These are phyloP conservation scores for Coniophora puteana DNA, from an alignment of 1,284 basidiomycete species.

Conservation along the genomic window DNA sequence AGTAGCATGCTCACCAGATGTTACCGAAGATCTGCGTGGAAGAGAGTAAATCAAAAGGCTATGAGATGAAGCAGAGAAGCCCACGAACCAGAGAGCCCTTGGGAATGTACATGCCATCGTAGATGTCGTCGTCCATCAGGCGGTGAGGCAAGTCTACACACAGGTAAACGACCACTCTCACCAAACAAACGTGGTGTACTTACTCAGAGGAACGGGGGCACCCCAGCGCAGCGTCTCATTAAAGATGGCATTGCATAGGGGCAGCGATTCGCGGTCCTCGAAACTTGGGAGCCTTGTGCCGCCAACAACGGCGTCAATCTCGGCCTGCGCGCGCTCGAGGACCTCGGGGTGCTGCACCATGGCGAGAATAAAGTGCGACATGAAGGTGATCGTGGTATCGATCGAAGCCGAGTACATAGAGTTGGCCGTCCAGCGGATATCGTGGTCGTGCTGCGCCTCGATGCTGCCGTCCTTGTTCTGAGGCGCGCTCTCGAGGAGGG, in stretches of 20 bases:
- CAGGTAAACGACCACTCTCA: background rate
- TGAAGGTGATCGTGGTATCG: slow-evolving; percentile 51
- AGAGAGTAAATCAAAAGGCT: slow-evolving; percentile 4
- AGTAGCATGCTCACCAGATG: slow-evolving; percentile 35
- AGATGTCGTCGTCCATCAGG: slow-evolving; percentile 45
- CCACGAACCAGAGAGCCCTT: slow-evolving; percentile 40
- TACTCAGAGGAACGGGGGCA: slow-evolving; percentile 49
- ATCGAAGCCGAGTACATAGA: slow-evolving; percentile 61
- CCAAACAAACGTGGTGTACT: slow-evolving; percentile 13
- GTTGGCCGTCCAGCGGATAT: slow-evolving; percentile 69
- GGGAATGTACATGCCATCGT: slow-evolving; percentile 41
- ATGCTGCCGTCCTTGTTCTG: slow-evolving; percentile 19
- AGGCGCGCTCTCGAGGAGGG: slow-evolving; percentile 40
- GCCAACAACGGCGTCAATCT: slow-evolving; percentile 53
- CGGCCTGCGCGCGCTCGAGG: slow-evolving; percentile 47
- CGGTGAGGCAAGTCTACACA: slow-evolving; percentile 41
- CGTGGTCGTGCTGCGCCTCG: slow-evolving; percentile 45
- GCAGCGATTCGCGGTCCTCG: slow-evolving; percentile 43
- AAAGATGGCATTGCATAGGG: slow-evolving; percentile 45
- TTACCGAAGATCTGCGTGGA: slow-evolving; percentile 34
- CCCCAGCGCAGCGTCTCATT: slow-evolving; percentile 49
- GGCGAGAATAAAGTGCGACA: slow-evolving; percentile 56
- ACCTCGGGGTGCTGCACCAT: slow-evolving; percentile 52
- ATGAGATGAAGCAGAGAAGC: slow-evolving; percentile 7
- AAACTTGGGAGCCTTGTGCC: slow-evolving; percentile 43